Percentiles rank a stretch among this genome's conserved stretches.
These are phyloP conservation scores for Chrysanthemum lavandulifolium DNA, from an alignment of 129 eudicot genomes.

Conservation along the genomic window DNA sequence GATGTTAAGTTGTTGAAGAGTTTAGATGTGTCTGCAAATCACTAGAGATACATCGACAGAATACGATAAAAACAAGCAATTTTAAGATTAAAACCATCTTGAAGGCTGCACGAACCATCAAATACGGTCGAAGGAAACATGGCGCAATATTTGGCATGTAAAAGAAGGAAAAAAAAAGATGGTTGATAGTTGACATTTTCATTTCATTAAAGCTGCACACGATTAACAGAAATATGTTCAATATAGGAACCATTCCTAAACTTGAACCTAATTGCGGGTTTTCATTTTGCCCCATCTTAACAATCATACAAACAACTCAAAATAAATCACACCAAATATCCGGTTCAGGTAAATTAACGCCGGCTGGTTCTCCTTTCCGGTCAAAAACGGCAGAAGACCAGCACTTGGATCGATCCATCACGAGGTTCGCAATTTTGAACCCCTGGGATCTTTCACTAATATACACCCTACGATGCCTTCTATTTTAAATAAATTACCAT, in stretches of 20 bases:
- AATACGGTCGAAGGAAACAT: background rate
- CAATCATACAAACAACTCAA: conserved; percentile 33
- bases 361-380: conserved; percentile 46
- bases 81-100: too few species aligned
- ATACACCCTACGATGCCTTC: conserved; percentile 31
- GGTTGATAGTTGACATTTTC: conserved; percentile 5
- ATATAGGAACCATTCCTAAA: conserved; percentile 66
- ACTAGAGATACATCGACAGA: background rate
- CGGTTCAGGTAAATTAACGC: conserved; percentile 3
- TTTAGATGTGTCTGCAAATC: background rate
- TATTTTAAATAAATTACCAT: conserved; percentile 16
- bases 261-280: conserved; percentile 44
- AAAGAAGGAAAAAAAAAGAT: background rate
- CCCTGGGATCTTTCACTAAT: conserved; percentile 43
- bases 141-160: background rate
- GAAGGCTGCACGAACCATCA: too few species aligned
- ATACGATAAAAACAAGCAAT: too few species aligned
- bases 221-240: conserved; percentile 38
- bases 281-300: conserved; percentile 29
- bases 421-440: conserved; percentile 39
- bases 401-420: conserved; percentile 35
- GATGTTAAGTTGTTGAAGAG: background rate
- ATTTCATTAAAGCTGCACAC: conserved; percentile 38
- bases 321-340: conserved; percentile 39
- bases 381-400: conserved; percentile 47